Base-by-base conservation (phyloP, 83 land plant species). In the Diphasiastrum complanatum region DNA sequence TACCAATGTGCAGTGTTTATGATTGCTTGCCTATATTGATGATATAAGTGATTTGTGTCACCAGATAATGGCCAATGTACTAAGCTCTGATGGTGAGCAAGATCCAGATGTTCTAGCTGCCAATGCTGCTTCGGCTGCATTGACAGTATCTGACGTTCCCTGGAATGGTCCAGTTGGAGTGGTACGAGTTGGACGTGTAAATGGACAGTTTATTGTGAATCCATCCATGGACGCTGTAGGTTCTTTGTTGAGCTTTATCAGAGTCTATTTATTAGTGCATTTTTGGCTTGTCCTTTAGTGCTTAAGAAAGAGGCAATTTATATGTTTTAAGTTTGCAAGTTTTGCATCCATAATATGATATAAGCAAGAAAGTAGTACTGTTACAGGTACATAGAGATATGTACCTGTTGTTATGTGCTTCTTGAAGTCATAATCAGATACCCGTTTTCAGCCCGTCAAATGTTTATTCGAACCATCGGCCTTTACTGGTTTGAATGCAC, bases 61-160 rank as follows among this genome's bases (percentile, higher is more conserved):
- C 22, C 67, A 90, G 88, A 78, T 84, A 28, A 87, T 79, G 67
- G 83, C 89, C 11, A 91, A 80, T 65, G 95, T 91, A 36, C 76
- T 91, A 10, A 77, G 87, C 55, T 87, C 90, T 23, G 97, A 91
- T 62, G 95, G 95, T 40, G 91, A 83, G 45, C 95, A 91, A 75
- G 97, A 91, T 64, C 97, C 97, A 27, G 97, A 85, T 81, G 82
- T 91, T 23, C 80, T 91, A 72, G 85, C 97, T 53, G 97, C 89
- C 50, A 87, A 83, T 81, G 97, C 90, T 28, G 83, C 95, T 52
- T 91, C 97, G 43, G 90, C 95, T 37, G 97, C 97, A 25, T 78
- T 91, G 26, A 85, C 79, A 81, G 60, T 91, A 58, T 91, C 97
- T 34, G 86, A 91, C 73, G 82, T 91, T 23, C 97, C 97, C 24